Percentiles rank a stretch among this genome's conserved stretches.
These are phyloP conservation scores for Castanospermum australe DNA, from an alignment of 306 rosid species.

Conservation along the genomic window DNA sequence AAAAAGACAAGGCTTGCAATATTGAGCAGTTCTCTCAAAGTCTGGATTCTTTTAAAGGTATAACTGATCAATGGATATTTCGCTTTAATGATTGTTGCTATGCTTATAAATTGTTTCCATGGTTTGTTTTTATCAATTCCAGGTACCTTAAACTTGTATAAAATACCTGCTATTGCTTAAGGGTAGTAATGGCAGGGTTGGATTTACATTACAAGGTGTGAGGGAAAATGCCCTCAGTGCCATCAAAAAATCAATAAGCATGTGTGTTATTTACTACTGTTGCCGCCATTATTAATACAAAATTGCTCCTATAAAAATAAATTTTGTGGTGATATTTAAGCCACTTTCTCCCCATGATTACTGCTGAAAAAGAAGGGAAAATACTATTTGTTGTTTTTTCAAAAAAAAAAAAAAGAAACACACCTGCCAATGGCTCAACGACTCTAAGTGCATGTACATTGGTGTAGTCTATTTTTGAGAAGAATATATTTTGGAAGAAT, in stretches of 20 bases:
- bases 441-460: neutral
- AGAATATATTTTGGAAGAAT: neutral
- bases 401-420: no score
- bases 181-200: neutral
- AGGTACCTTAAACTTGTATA: neutral
- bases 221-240: neutral
- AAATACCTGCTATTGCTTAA: conserved; percentile 3
- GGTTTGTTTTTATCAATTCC: conserved; percentile 8
- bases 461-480: neutral
- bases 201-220: neutral
- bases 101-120: neutral
- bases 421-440: no score
- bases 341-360: neutral
- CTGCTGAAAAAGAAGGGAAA: neutral
- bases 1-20: conserved; percentile 81
- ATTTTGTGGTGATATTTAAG: neutral
- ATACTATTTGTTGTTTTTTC: neutral
- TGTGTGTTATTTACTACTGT: neutral
- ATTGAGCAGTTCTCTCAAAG: conserved; percentile 94
- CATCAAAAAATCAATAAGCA: neutral
- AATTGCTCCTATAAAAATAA: neutral
- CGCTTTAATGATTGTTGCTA: neutral
- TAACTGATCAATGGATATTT: neutral
- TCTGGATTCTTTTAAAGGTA: conserved; percentile 93
- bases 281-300: neutral